Evolutionary conservation across 768 basidiomycete genomes (phyloP), one percentile per base, ranked within the genome.

Genomic region (Daedaleopsis sinensis): DNA sequence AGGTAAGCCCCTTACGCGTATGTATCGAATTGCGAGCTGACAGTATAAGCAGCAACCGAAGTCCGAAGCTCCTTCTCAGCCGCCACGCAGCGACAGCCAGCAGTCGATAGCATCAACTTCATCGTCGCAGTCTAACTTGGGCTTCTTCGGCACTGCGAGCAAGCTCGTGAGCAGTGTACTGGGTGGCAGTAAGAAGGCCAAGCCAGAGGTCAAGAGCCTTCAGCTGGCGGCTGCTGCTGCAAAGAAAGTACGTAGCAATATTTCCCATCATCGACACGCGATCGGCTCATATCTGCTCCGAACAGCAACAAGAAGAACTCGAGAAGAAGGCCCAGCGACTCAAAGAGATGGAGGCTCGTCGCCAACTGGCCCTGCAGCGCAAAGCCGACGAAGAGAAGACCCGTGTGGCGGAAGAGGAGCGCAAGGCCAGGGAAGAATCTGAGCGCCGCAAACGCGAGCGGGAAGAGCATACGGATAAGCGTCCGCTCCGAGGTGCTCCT

Each of bases 281-380:
- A 27, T 43, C 48, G 38, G 13, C 21, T 21, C 10, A 19, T 37
- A 37, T 42, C 1, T 42, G 3, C 44, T 19, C 46, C 53, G 27
- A 32, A 24, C 68, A 97, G 96, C 93, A 96, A 81, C 91, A 96
- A 79, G 92, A 91, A 65, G 91, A 93, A 70, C 82, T 83, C 37
- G 93, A 93, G 65, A 93, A 89, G 76, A 93, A 91, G 73, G 84
- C 82, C 1, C 77, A 82, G 12, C 80, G 89, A 27, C 75, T 90
- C 61, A 93, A 87, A 66, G 90, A 94, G 59, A 91, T 91, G 86
- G 94, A 96, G 66, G 81, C 82, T 49, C 82, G 93, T 47, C 86
- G 93, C n/a, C 90, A 86, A 68, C 84, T 77, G 46, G 87, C 82
- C 21, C 71, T 81, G 59, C 87, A 90, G 70, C 82, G 87, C 69